A percentile compares a stretch with the other conserved stretches of the same genome.
Evolutionary conservation across 2,329 filamentous ascomycete species (phyloP).

Genomic region (Huntiella abstrusa): DNA sequence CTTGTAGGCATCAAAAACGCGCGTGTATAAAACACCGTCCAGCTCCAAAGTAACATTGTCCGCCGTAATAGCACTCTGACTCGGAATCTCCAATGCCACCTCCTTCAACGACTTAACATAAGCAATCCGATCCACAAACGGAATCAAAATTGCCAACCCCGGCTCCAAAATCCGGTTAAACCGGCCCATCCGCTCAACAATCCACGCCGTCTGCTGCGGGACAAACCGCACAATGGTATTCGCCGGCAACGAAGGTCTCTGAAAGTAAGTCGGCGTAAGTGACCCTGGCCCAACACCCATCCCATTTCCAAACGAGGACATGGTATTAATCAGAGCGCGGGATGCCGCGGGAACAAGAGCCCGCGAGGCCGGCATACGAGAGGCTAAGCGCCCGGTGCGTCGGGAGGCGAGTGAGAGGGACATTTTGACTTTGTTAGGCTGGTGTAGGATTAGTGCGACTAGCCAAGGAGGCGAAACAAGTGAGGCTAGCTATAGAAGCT

Average conservation of each 20-base stretch:
- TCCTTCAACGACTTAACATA: conserved; percentile 98
- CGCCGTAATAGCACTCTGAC: conserved; percentile 91
- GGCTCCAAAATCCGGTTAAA: conserved; percentile 88
- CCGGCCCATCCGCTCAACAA: conserved; percentile 98
- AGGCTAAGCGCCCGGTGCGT: conserved; percentile 1
- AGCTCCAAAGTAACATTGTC: conserved; percentile 96
- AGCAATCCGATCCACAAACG: conserved; percentile 85
- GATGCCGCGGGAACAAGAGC: conserved; percentile 15
- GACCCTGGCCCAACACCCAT: conserved; percentile 17
- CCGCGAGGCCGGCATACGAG: conserved; percentile 7
- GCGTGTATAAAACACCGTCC: conserved; percentile 85
- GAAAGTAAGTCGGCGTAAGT: conserved; percentile 60
- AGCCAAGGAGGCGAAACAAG: no score
- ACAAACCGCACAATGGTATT: conserved; percentile 95
- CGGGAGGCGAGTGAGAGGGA: conserved; percentile 6
- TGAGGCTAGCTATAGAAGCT: no score
- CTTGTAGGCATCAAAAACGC: conserved; percentile 96
- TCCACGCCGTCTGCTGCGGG: conserved; percentile 98
- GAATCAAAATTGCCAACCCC: conserved; percentile 71
- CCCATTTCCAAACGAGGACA: conserved; percentile 14
- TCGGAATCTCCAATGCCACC: conserved; percentile 87
- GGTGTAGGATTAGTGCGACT: not conserved
- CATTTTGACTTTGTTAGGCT: conserved; percentile 1
- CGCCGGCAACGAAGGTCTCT: conserved; percentile 54
- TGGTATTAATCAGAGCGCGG: conserved; percentile 18